Conservation (phyloP, 2,329 filamentous ascomycete genomes). For the Sclerotinia borealis region DNA sequence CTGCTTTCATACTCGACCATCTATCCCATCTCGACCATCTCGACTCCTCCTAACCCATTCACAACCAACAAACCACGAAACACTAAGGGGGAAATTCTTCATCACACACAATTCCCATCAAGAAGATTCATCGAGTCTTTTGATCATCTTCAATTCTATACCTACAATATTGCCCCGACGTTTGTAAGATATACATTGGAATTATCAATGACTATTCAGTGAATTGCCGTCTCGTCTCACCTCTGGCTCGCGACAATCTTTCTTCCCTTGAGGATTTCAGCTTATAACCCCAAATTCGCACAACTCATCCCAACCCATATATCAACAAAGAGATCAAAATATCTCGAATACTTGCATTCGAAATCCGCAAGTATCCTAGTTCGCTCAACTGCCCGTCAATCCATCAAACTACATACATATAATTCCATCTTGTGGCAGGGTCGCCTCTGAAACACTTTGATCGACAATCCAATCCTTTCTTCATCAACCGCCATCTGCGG, state of each 20-base stretch:
- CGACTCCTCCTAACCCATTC: not conserved
- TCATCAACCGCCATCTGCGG: slow-evolving; percentile 6
- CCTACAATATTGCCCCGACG: not conserved
- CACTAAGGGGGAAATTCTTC: not conserved
- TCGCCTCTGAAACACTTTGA: slow-evolving; percentile 18
- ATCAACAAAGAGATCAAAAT: not conserved
- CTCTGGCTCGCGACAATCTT: slow-evolving; percentile 4
- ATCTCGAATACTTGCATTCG: not conserved
- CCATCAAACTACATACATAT: slow-evolving; percentile 21
- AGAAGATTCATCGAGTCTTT: not conserved
- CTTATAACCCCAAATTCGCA: not conserved
- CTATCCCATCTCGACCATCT: not conserved
- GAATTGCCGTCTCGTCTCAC: not conserved
- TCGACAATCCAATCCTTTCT: slow-evolving; percentile 6
- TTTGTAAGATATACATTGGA: not conserved
- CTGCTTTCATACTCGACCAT: not conserved
- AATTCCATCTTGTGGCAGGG: slow-evolving; percentile 12
- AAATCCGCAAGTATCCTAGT: not conserved
- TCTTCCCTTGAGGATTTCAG: not conserved
- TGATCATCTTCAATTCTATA: not conserved
- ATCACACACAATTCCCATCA: not conserved
- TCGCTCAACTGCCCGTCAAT: not conserved
- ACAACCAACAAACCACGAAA: not conserved
- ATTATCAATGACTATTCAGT: slow-evolving; percentile 8
- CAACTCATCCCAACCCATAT: not conserved